Evolutionary conservation across 202 grass and related monocot species (phyloP).

Genomic region (Dendrocalamus latiflorus): DNA sequence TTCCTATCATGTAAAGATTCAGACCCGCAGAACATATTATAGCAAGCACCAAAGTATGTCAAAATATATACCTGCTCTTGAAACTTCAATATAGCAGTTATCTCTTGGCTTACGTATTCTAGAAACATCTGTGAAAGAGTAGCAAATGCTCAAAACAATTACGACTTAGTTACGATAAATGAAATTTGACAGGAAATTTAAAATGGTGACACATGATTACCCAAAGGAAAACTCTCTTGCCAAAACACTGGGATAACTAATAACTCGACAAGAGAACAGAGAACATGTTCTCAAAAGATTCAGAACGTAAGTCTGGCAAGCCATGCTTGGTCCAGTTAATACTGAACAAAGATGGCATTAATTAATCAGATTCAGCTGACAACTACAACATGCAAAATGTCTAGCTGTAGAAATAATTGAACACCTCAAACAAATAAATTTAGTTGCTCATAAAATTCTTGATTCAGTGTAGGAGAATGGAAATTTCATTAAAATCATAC

Average conservation of each 20-base stretch:
- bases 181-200: neutral
- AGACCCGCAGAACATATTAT: constrained; percentile 18
- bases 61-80: constrained; percentile 77
- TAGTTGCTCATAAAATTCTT: neutral
- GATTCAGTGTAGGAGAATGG: constrained; percentile 1
- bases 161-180: neutral
- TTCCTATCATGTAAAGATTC: constrained; percentile 45
- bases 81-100: constrained; percentile 73
- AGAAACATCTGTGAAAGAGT: constrained; percentile 52
- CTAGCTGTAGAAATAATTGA: neutral
- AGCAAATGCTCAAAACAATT: constrained; percentile 25
- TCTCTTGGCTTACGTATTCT: constrained; percentile 78
- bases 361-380: neutral
- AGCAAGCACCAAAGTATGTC: constrained; percentile 2
- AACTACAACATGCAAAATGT: neutral
- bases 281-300: neutral
- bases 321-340: neutral
- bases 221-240: neutral
- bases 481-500: neutral
- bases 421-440: constrained; percentile 6
- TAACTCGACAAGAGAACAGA: neutral
- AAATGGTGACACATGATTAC: neutral
- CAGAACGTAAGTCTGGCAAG: neutral
- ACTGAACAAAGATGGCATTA: neutral
- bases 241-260: neutral